Evolutionary conservation across 768 basidiomycete genomes (phyloP).

Genomic region (Trametes maxima): DNA sequence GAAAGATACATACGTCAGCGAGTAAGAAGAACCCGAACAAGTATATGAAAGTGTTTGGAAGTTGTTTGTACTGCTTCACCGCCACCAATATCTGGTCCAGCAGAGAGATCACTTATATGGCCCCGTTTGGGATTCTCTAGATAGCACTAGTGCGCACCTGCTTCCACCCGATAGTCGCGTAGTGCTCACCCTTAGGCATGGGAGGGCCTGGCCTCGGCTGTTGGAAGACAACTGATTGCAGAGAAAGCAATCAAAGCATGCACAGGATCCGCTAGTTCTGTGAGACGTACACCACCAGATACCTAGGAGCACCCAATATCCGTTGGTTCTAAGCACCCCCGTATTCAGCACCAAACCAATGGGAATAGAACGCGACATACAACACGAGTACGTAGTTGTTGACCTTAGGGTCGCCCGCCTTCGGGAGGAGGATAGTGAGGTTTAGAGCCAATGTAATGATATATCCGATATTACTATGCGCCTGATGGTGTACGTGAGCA

Average conservation of each 20-base stretch:
- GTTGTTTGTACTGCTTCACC: constrained; percentile 69
- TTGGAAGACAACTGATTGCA: constrained; percentile 70
- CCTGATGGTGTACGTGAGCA: constrained; percentile 41
- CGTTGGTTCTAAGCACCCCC: constrained; percentile 52
- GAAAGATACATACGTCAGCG: constrained; percentile 55
- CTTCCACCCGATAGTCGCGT: constrained; percentile 85
- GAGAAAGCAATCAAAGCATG: neutral
- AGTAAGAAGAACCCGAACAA: constrained; percentile 75
- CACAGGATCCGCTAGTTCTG: neutral
- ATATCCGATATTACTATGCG: constrained; percentile 78
- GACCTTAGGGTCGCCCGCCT: constrained; percentile 57
- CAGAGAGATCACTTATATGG: neutral
- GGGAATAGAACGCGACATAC: constrained; percentile 41
- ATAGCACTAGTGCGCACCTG: constrained; percentile 46
- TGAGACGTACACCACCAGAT: constrained; percentile 82
- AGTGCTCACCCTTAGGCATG: constrained; percentile 74
- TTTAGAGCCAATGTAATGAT: constrained; percentile 66
- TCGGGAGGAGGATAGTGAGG: constrained; percentile 68
- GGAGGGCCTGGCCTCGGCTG: constrained; percentile 79
- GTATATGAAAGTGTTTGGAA: constrained; percentile 84
- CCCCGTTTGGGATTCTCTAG: too few species aligned
- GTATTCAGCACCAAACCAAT: neutral
- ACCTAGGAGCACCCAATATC: constrained; percentile 76
- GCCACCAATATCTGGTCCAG: constrained; percentile 69
- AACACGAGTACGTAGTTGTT: constrained; percentile 76